phyloP scores from a whole-genome alignment of 352 stramenopile genomes.

The Pythium rishiriense region DNA sequence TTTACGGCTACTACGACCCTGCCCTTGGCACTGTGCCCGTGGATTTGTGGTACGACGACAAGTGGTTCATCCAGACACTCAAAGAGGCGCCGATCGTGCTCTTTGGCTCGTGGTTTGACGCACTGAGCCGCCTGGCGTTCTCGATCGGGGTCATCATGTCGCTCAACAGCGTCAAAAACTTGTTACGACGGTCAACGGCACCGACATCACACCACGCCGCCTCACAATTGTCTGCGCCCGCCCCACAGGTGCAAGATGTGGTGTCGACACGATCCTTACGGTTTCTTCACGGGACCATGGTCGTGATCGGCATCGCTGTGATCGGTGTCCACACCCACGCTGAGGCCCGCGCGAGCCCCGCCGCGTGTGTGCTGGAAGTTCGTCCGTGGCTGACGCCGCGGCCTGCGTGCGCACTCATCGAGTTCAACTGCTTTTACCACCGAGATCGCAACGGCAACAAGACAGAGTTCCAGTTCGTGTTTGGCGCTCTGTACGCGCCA shows the following conservation, averaged over 20 bases:
- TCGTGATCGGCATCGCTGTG: conserved; percentile 20
- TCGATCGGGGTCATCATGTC: not conserved
- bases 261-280: not conserved
- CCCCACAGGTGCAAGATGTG: no score
- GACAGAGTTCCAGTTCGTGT: not conserved
- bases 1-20: not conserved
- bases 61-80: not conserved
- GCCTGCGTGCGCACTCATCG: conserved; percentile 30
- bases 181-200: no score
- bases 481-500: conserved; percentile 22
- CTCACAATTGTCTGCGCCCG: no score
- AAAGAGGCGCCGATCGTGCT: not conserved
- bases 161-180: not conserved
- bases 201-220: no score
- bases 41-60: not conserved
- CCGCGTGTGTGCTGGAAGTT: conserved; percentile 29
- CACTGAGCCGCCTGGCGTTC: not conserved
- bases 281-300: not conserved
- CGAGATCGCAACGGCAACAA: not conserved
- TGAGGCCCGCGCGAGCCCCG: conserved; percentile 4
- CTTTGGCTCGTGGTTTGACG: conserved; percentile 1
- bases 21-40: not conserved
- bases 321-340: conserved; percentile 31
- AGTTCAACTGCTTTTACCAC: not conserved
- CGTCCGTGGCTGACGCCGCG: conserved; percentile 24